Conservation (phyloP, 2,329 filamentous ascomycete genomes). For the Fonsecaea monophora region DNA sequence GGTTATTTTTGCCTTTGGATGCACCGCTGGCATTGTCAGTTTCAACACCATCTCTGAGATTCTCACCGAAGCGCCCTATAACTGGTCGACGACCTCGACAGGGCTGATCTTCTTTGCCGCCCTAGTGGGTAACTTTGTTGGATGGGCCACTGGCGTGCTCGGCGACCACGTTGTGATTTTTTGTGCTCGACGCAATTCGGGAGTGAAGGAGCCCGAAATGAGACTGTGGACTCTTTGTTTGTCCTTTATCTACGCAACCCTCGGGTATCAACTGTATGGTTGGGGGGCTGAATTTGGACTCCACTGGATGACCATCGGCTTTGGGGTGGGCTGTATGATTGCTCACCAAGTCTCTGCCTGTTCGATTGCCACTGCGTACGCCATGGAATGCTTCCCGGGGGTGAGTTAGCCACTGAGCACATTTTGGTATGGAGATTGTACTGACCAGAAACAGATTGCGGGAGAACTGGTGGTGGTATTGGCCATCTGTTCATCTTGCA, state of each 20-base stretch:
- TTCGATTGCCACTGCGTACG: constrained; percentile 50
- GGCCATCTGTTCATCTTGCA: constrained; percentile 44
- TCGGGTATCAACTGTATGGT: constrained; percentile 25
- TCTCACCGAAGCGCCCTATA: constrained; percentile 42
- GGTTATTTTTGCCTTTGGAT: constrained; percentile 51
- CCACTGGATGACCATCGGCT: constrained; percentile 45
- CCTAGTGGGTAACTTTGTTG: constrained; percentile 41
- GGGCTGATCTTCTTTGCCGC: constrained; percentile 43
- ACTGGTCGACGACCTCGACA: constrained; percentile 42
- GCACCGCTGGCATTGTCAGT: constrained; percentile 50
- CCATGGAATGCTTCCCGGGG: constrained; percentile 51
- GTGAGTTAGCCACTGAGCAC: constrained; percentile 34
- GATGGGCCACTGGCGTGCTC: constrained; percentile 37
- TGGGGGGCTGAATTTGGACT: constrained; percentile 25
- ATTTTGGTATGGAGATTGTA: neutral
- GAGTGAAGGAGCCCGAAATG: constrained; percentile 41
- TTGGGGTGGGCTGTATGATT: constrained; percentile 50
- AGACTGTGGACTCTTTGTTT: constrained; percentile 40
- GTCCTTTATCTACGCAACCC: constrained; percentile 43
- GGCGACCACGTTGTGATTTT: constrained; percentile 39
- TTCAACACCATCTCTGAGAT: constrained; percentile 46
- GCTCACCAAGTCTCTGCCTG: constrained; percentile 51
- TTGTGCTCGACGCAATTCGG: constrained; percentile 38
- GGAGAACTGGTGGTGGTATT: constrained; percentile 49
- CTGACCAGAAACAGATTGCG: constrained; percentile 42